Percentiles rank a stretch among this genome's conserved stretches.
These are phyloP conservation scores for Syzygium aromaticum DNA, from an alignment of 345 rosid genomes.

Conservation along the genomic window DNA sequence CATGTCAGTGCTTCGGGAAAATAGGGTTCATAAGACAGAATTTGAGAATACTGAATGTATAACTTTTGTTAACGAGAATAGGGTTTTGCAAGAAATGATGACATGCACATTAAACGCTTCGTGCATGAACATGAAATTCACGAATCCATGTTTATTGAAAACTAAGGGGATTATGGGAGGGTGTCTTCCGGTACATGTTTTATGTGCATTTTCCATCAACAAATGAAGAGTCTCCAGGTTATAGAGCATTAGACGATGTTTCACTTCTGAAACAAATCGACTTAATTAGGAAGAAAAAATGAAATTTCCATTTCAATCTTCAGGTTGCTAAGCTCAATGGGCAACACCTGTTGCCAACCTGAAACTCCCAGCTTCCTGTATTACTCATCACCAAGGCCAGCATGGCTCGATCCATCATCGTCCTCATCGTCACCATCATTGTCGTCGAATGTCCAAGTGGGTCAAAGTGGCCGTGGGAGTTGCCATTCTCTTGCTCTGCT, in stretches of 20 bases:
- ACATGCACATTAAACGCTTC: background rate
- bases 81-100: background rate
- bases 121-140: background rate
- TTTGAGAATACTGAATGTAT: background rate
- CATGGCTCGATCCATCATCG: background rate
- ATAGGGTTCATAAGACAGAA: background rate
- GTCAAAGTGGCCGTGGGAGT: background rate
- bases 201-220: background rate
- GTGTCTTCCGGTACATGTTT: background rate
- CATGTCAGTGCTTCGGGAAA: background rate
- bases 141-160: background rate
- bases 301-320: background rate
- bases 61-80: background rate
- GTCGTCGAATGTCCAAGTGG: background rate
- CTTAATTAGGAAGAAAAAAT: background rate
- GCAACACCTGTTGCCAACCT: background rate
- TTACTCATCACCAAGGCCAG: background rate
- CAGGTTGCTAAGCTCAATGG: background rate
- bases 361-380: background rate
- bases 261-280: background rate
- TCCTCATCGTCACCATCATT: background rate
- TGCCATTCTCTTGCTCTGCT: background rate
- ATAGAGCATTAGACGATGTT: background rate
- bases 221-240: no score
- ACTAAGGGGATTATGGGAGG: background rate